Evolutionary conservation across 106 monocot genomes (phyloP).

Genomic region (Dioscorea dumetorum): DNA sequence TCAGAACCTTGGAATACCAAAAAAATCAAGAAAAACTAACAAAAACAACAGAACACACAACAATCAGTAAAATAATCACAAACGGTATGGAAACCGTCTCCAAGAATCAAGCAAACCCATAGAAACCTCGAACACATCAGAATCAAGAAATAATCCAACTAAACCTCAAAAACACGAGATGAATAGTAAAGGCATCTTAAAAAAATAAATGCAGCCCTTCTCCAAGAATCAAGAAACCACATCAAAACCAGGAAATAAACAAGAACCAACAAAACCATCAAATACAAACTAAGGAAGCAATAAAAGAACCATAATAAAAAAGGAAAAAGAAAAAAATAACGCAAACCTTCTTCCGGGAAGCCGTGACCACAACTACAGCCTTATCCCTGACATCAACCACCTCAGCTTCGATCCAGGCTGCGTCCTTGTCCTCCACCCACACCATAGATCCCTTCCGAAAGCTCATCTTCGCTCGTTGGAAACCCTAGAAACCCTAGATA

Average conservation of each 20-base stretch:
- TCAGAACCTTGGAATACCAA: no score
- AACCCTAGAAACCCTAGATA: conserved; percentile 3
- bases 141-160: neutral
- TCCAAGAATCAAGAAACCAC: neutral
- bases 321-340: neutral
- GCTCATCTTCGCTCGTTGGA: conserved; percentile 12
- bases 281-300: neutral
- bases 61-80: neutral
- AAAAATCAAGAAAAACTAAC: no score
- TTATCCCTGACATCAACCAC: conserved; percentile 24
- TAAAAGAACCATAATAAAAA: neutral
- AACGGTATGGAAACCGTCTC: neutral
- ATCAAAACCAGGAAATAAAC: conserved; percentile 1
- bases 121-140: no score
- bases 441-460: conserved; percentile 31
- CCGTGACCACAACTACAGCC: conserved; percentile 9
- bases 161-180: neutral
- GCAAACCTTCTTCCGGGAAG: conserved; percentile 23
- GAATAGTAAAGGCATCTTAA: neutral
- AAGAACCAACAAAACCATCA: neutral
- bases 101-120: neutral
- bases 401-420: conserved; percentile 39
- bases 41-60: neutral
- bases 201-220: neutral
- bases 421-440: conserved; percentile 44